A percentile compares a stretch with the other conserved stretches of the same genome.
These are phyloP conservation scores for Aspergillus arachidicola DNA, from an alignment of 2,329 filamentous ascomycete genomes.

Conservation along the genomic window DNA sequence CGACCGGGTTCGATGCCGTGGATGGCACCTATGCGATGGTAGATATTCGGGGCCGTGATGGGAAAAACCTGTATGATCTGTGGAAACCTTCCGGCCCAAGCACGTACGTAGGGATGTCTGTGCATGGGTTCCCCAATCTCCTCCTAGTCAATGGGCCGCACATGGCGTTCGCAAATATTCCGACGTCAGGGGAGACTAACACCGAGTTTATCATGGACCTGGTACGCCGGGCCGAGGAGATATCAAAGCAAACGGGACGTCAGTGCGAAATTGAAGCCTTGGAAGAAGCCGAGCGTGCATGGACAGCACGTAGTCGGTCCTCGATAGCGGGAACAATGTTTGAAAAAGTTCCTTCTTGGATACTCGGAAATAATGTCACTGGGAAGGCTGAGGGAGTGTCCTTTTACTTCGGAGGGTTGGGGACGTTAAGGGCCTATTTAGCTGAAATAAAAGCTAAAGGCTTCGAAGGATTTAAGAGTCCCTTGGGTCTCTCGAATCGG, in stretches of 20 bases:
- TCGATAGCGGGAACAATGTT: not conserved
- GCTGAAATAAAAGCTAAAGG: conserved; percentile 3
- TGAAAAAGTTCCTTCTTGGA: conserved; percentile 10
- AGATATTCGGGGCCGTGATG: conserved; percentile 33
- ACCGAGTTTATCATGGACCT: conserved; percentile 24
- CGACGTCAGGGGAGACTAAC: conserved; percentile 33
- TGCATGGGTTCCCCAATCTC: conserved; percentile 48
- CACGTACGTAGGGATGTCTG: conserved; percentile 44
- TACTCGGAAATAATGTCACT: conserved; percentile 17
- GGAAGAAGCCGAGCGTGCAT: conserved; percentile 1
- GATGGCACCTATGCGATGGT: conserved; percentile 41
- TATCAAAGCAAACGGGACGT: not conserved
- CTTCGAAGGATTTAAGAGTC: conserved; percentile 8
- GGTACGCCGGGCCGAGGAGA: conserved; percentile 5
- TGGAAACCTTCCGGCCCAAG: conserved; percentile 32
- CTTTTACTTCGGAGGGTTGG: conserved; percentile 13
- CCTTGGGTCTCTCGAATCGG: not conserved
- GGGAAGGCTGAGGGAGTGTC: conserved; percentile 22
- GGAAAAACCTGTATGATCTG: conserved; percentile 29
- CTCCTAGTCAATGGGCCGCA: conserved; percentile 46
- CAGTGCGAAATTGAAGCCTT: conserved; percentile 14
- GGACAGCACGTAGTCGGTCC: conserved; percentile 2
- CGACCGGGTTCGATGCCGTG: conserved; percentile 36
- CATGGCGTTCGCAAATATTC: conserved; percentile 38
- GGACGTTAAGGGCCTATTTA: not conserved